Conservation (phyloP, 2,329 filamentous ascomycete genomes). For the Colletotrichum falcatum region DNA sequence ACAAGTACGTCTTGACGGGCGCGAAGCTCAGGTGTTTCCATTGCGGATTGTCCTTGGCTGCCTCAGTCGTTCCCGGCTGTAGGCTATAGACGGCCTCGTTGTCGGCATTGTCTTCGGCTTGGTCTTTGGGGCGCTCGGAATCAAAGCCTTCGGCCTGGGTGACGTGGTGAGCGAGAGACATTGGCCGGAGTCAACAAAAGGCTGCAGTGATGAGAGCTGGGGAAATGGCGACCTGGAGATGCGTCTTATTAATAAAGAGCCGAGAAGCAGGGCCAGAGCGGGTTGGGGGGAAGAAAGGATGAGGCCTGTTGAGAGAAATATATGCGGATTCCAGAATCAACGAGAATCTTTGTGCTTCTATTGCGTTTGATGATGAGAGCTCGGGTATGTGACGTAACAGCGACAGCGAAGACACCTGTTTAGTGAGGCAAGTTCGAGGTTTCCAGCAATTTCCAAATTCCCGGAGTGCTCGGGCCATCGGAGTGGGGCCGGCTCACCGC, state of each 20-base stretch:
- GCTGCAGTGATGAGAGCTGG: no score
- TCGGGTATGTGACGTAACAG: conserved; percentile 29
- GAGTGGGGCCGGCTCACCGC: background rate
- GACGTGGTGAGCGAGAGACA: conserved; percentile 59
- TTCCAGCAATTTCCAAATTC: conserved; percentile 39
- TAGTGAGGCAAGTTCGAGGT: conserved; percentile 23
- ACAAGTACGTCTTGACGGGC: conserved; percentile 44
- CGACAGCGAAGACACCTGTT: no score
- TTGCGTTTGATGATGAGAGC: background rate
- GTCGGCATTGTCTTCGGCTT: conserved; percentile 42
- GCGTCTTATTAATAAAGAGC: background rate
- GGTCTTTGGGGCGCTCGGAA: conserved; percentile 47
- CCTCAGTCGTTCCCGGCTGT: conserved; percentile 36
- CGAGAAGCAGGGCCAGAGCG: background rate
- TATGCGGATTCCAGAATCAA: background rate
- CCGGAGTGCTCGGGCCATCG: conserved; percentile 23
- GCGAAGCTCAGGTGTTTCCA: conserved; percentile 48
- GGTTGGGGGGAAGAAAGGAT: background rate
- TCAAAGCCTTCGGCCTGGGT: conserved; percentile 57
- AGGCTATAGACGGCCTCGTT: conserved; percentile 45
- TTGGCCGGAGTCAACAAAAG: conserved; percentile 37
- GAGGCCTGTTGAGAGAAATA: background rate
- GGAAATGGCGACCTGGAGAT: background rate
- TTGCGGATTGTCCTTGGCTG: conserved; percentile 29
- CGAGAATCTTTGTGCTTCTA: conserved; percentile 5